Conservation (phyloP, 306 rosid species). For the Erythrophleum fordii region DNA sequence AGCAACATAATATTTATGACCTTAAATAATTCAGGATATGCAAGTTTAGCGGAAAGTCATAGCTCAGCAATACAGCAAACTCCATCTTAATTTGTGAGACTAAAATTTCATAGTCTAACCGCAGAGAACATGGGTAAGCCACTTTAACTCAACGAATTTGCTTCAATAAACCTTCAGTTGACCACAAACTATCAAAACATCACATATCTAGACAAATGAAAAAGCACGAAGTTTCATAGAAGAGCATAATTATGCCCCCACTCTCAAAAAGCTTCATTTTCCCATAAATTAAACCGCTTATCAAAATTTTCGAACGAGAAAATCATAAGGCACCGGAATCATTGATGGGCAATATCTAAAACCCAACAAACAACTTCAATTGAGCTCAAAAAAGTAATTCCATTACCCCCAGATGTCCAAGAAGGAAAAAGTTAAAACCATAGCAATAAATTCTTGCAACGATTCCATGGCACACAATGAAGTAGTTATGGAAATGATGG, state of each 20-base stretch:
- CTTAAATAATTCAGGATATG: slow-evolving; percentile 14
- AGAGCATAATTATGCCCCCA: neutral
- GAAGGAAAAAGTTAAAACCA: neutral
- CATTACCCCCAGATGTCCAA: neutral
- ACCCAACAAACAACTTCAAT: neutral
- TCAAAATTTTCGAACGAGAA: neutral
- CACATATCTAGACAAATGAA: slow-evolving; percentile 2
- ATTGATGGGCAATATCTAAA: slow-evolving; percentile 1
- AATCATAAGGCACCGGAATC: neutral
- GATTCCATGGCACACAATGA: neutral
- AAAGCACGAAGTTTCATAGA: neutral
- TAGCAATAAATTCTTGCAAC: neutral
- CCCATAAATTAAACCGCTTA: neutral
- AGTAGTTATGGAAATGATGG: neutral
- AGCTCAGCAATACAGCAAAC: neutral
- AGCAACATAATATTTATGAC: slow-evolving; percentile 6
- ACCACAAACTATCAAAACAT: neutral
- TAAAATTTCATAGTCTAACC: slow-evolving; percentile 7
- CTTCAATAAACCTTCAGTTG: neutral
- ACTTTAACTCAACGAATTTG: slow-evolving; percentile 5
- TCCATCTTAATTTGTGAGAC: slow-evolving; percentile 1
- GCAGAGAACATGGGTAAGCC: neutral
- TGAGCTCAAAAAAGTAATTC: slow-evolving; percentile 3
- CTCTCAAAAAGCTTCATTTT: neutral
- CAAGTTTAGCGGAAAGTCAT: slow-evolving; percentile 18